Evolutionary conservation across 2,329 filamentous ascomycete species (phyloP).

Genomic region (Aspergillus jensenii): DNA sequence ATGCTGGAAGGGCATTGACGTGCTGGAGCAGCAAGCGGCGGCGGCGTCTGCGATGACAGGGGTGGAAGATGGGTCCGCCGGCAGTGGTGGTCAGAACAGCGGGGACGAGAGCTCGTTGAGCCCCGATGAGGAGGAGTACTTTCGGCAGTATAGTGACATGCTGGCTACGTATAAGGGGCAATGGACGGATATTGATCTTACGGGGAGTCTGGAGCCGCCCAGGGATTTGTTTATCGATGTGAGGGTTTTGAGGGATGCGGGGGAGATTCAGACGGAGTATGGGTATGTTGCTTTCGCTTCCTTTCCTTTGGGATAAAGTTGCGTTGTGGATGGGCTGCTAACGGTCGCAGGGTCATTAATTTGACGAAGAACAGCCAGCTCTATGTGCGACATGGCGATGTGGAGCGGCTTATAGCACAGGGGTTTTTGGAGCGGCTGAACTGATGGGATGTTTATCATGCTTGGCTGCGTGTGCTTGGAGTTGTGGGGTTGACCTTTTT

Average conservation of each 20-base stretch:
- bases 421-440: slow-evolving; percentile 90
- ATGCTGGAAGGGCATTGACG: slow-evolving; percentile 86
- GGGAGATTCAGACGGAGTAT: slow-evolving; percentile 98
- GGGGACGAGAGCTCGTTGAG: slow-evolving; percentile 71
- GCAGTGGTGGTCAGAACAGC: slow-evolving; percentile 25
- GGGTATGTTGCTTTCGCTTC: slow-evolving; percentile 61
- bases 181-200: slow-evolving; percentile 97
- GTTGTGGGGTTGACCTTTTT: slow-evolving; percentile 11
- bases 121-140: slow-evolving; percentile 95
- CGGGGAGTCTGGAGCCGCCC: slow-evolving; percentile 90
- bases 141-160: slow-evolving; percentile 85
- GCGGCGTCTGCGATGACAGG: slow-evolving; percentile 42
- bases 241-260: slow-evolving; percentile 90
- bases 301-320: not conserved
- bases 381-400: slow-evolving; percentile 92
- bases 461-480: not conserved
- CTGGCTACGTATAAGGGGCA: slow-evolving; percentile 96
- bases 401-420: slow-evolving; percentile 89
- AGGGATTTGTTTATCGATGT: slow-evolving; percentile 96
- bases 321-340: not conserved
- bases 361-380: slow-evolving; percentile 98
- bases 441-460: slow-evolving; percentile 47
- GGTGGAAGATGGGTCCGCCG: slow-evolving; percentile 15
- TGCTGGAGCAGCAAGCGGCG: slow-evolving; percentile 67
- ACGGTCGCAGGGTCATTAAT: slow-evolving; percentile 72